These are phyloP conservation scores for Naganishia liquefaciens DNA, from an alignment of 1,284 basidiomycete species.

Conservation along the genomic window DNA sequence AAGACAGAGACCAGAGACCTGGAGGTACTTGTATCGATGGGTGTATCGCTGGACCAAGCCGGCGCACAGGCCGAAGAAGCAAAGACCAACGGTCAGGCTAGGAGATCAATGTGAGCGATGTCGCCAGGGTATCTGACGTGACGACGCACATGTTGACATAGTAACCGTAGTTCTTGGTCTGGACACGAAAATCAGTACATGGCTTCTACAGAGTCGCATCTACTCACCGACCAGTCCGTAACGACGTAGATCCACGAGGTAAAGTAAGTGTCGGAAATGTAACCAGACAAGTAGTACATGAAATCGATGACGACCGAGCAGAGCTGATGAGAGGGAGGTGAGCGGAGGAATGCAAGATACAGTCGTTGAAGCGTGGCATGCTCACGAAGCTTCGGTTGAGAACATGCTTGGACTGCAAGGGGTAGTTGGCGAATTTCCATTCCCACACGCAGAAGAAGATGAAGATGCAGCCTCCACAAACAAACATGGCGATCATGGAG, in stretches of 20 bases:
- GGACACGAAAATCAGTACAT: background rate
- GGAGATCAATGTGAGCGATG: background rate
- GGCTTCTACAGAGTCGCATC: background rate
- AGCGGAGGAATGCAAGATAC: background rate
- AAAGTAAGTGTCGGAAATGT: constrained; percentile 51
- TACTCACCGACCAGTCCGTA: constrained; percentile 40
- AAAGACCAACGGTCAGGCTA: constrained; percentile 46
- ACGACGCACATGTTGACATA: constrained; percentile 43
- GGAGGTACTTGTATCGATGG: constrained; percentile 54
- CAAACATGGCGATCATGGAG: constrained; percentile 55
- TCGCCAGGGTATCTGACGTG: background rate
- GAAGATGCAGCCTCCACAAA: constrained; percentile 51
- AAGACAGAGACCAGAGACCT: constrained; percentile 42
- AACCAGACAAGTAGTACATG: constrained; percentile 50
- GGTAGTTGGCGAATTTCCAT: constrained; percentile 47
- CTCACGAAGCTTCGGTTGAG: constrained; percentile 52
- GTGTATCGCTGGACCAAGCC: constrained; percentile 52
- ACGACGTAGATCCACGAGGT: constrained; percentile 52
- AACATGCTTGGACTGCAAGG: constrained; percentile 53
- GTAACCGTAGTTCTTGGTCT: constrained; percentile 39
- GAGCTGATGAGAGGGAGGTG: constrained; percentile 28
- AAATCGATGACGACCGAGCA: constrained; percentile 48
- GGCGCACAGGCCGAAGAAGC: constrained; percentile 48
- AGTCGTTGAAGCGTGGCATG: no score
- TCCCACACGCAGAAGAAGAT: constrained; percentile 52